phyloP scores from a whole-genome alignment of 805 yeast genomes.

The Priceomyces carsonii region DNA sequence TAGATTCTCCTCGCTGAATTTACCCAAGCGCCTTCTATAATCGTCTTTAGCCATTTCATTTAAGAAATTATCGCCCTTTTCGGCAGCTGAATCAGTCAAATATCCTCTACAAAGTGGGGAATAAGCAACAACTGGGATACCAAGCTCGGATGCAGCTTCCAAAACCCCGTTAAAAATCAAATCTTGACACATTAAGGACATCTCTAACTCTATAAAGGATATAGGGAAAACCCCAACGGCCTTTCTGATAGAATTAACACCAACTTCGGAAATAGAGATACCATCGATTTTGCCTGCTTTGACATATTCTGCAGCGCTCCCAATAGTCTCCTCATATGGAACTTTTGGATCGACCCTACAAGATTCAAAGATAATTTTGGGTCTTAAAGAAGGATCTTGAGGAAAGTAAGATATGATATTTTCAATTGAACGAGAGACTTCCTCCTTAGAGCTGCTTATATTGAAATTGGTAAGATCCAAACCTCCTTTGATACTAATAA shows the following conservation, averaged over 20 bases:
- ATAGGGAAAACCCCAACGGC: constrained; percentile 61
- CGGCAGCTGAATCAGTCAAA: constrained; percentile 61
- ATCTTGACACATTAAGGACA: constrained; percentile 69
- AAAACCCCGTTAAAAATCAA: constrained; percentile 63
- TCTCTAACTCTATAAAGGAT: constrained; percentile 74
- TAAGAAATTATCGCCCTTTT: constrained; percentile 28
- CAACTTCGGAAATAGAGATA: constrained; percentile 73
- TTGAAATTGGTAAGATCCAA: constrained; percentile 23
- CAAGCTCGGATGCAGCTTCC: constrained; percentile 53
- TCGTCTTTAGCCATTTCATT: constrained; percentile 58
- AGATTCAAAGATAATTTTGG: constrained; percentile 56
- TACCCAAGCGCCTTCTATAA: constrained; percentile 49
- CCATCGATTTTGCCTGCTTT: constrained; percentile 68
- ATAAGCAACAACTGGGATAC: constrained; percentile 73
- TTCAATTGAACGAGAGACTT: constrained; percentile 49
- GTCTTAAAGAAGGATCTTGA: constrained; percentile 24
- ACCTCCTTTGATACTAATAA: constrained; percentile 72
- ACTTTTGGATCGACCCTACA: constrained; percentile 66
- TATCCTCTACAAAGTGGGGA: constrained; percentile 84
- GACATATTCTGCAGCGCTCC: constrained; percentile 56
- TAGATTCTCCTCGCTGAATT: constrained; percentile 60
- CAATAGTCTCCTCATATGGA: constrained; percentile 61
- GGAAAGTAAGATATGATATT: constrained; percentile 35
- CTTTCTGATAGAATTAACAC: constrained; percentile 57
- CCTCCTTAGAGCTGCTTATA: constrained; percentile 47